Percentiles rank a stretch among this genome's conserved stretches.
These are phyloP conservation scores for Russula sp. DNA, from an alignment of 768 basidiomycete genomes.

Conservation along the genomic window DNA sequence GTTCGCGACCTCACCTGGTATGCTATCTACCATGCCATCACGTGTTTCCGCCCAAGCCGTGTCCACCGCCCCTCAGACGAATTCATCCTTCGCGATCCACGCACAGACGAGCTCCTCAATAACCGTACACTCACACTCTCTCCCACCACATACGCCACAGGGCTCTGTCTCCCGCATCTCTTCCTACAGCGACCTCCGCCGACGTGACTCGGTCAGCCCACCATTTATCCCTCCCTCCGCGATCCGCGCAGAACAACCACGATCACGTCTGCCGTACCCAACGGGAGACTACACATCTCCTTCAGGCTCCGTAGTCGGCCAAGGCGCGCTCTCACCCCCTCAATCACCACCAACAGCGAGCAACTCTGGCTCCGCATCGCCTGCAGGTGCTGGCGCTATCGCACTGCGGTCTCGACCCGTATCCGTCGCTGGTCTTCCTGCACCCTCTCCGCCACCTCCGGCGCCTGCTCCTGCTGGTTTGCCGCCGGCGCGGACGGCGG, in stretches of 20 bases:
- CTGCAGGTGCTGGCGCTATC: not conserved
- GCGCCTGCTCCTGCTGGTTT: conserved; percentile 21
- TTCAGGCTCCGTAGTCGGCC: conserved; percentile 41
- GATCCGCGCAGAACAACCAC: conserved; percentile 38
- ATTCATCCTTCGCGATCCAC: conserved; percentile 48
- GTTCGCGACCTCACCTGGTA: conserved; percentile 53
- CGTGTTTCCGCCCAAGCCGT: conserved; percentile 46
- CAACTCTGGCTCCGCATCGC: conserved; percentile 32
- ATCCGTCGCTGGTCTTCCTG: conserved; percentile 50
- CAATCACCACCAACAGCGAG: conserved; percentile 45
- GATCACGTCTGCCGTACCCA: conserved; percentile 73
- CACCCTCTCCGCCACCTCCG: conserved; percentile 27
- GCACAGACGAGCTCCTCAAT: conserved; percentile 33
- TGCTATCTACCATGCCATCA: conserved; percentile 52
- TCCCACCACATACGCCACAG: conserved; percentile 39
- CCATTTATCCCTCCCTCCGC: conserved; percentile 51
- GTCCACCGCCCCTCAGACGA: conserved; percentile 46
- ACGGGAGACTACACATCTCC: conserved; percentile 80
- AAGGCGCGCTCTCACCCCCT: conserved; percentile 52
- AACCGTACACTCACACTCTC: conserved; percentile 34
- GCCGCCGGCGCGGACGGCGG: conserved; percentile 10
- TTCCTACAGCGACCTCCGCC: conserved; percentile 34
- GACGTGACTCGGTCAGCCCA: conserved; percentile 55
- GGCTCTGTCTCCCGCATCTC: conserved; percentile 17
- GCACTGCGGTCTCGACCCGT: conserved; percentile 39